Evolutionary conservation across 352 stramenopile genomes (phyloP).

Genomic region (Plasmopara halstedii): DNA sequence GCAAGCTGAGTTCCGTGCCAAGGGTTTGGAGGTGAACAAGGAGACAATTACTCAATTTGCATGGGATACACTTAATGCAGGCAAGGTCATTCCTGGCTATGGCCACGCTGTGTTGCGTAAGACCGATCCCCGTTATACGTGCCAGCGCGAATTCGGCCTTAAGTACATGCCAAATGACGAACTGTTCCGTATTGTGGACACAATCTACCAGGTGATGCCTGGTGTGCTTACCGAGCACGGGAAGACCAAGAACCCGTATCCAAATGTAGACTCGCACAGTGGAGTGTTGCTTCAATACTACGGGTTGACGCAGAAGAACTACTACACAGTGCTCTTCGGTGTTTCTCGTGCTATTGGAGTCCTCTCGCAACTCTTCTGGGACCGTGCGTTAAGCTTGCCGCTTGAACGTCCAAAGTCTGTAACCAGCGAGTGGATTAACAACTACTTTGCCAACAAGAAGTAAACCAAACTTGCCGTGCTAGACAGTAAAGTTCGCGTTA

Average conservation of each 20-base stretch:
- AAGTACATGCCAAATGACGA: constrained; percentile 99
- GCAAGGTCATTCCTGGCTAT: constrained; percentile 99
- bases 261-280: constrained; percentile 98
- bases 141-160: constrained; percentile 98
- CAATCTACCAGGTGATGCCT: constrained; percentile 99
- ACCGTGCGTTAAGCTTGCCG: constrained; percentile 95
- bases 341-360: constrained; percentile 97
- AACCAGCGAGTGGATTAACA: constrained; percentile 97
- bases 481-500: no score
- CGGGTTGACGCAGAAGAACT: constrained; percentile 98
- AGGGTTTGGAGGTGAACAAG: constrained; percentile 95
- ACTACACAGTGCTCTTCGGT: constrained; percentile 99
- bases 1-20: constrained; percentile 93
- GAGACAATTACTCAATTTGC: constrained; percentile 99
- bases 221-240: constrained; percentile 97
- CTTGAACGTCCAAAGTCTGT: constrained; percentile 98
- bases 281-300: constrained; percentile 99
- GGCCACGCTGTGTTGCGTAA: constrained; percentile 97
- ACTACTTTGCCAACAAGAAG: constrained; percentile 88
- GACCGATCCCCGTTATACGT: constrained; percentile 98
- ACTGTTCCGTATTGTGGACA: constrained; percentile 99
- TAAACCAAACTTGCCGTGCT: constrained; percentile 19
- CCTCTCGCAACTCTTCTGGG: constrained; percentile 97
- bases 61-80: constrained; percentile 97
- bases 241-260: constrained; percentile 99